Base-by-base conservation (phyloP, 805 yeast genomes). In the Zygoascus ofunaensis region DNA sequence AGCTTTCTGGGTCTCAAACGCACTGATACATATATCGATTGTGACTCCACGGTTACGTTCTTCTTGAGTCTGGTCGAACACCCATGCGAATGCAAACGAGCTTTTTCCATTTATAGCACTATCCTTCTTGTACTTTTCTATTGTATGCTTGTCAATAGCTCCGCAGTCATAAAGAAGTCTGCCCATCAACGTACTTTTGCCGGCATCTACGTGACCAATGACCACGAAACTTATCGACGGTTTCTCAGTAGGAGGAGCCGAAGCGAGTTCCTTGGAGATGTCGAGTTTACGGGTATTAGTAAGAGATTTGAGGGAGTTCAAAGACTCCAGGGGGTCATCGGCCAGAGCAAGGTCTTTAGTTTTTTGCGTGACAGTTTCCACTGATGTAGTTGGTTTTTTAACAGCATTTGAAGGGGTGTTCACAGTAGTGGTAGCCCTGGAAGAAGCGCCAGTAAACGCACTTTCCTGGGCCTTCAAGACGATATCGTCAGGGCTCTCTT, bases 171-270 rank as follows among this genome's bases (percentile, higher is more conserved):
- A 78, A 34, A 84, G 60, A 33, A 84, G 59, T 39, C 92, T 63
- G 4, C 94, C 94, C 75, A 83, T 76, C 41, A 84, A 67, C 1
- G 94, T 84, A 2, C 87, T 80, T 56, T 84, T 84, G 14, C 94
- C 94, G 0, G 90, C 85, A 61, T 84, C 94, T 4, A 84, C 90
- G 60, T 84, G 94, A 8, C 94, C 92, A 52, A 84, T 81, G 3
- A 84, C 87, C 28, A 83, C 87, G 54, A 82, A 82, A n/a, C 82
- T 74, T 41, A 79, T 63, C 44, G 69, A 73, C 1, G 84, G 82
- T 52, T 78, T 79, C 15, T 8, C 22, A 22, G 36, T 17, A 10
- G 32, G 12, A 7, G 17, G 10, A 15, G 18, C 22, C 4, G 21
- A 5, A 26, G 33, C 34, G 3, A 20, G n/a, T 30, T 21, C 34